A percentile compares a stretch with the other conserved stretches of the same genome.
Conservation (phyloP, 805 yeast genomes). For the Metschnikowia lachancei region DNA sequence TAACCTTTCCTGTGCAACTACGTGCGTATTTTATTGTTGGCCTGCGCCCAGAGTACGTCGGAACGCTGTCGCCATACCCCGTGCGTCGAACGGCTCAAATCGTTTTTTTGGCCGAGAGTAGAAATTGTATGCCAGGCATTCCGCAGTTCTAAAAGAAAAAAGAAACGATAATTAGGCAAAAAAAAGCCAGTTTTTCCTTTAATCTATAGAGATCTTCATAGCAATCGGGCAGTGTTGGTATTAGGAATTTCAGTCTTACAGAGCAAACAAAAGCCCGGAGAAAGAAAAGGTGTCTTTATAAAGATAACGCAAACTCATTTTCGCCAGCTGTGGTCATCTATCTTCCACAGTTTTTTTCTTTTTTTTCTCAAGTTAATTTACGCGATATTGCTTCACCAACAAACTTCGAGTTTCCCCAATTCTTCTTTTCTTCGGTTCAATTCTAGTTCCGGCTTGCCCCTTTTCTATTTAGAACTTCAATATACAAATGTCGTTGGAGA, state of each 20-base stretch:
- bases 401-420: too few species aligned
- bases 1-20: too few species aligned
- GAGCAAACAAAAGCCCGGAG: background rate
- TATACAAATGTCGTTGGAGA: background rate
- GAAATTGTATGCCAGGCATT: slow-evolving; percentile 1
- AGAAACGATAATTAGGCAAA: background rate
- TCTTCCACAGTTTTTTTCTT: too few species aligned
- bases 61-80: background rate
- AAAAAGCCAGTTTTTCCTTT: background rate
- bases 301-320: too few species aligned
- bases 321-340: too few species aligned
- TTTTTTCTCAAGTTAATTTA: too few species aligned
- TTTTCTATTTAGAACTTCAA: background rate
- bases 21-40: background rate
- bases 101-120: background rate
- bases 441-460: too few species aligned
- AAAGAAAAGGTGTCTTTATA: too few species aligned
- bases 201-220: slow-evolving; percentile 1
- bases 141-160: slow-evolving; percentile 1
- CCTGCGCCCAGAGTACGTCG: background rate
- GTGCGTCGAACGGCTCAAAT: slow-evolving; percentile 6
- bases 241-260: background rate
- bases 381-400: too few species aligned
- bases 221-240: background rate
- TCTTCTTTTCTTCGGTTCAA: too few species aligned